Base-by-base conservation (phyloP, 1,284 basidiomycete species). In the Trichosporon sp. region DNA sequence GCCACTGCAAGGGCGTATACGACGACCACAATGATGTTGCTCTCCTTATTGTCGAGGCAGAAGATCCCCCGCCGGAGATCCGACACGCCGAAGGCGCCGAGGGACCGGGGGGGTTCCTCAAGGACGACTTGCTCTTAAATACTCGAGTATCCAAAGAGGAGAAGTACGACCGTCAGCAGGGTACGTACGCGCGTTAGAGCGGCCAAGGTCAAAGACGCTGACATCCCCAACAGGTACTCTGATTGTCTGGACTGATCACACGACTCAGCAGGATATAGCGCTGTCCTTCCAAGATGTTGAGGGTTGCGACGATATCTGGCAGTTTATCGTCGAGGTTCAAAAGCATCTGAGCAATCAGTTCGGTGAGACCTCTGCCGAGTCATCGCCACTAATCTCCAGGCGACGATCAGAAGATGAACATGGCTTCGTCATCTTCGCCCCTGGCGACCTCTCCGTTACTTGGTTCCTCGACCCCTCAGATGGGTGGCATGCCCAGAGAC, bases 181-280 rank as follows among this genome's bases (percentile, higher is more conserved):
- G 93, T 92, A 76, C 75, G 88, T 86, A 11, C 11, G n/a, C 26
- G 67, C 3, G n/a, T 11, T 6, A 16, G 43, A 46, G 43, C 16
- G n/a, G 8, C 1, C 11, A 2, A 31, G 3, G 26, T 8, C 12
- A 26, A 26, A 26, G 31, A 67, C 16, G 59, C 19, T 59, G 66
- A 59, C 66, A 14, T 43, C 8, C 14, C 35, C 38, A 19, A 26
- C 81, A 94, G 96, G 98, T 76, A 99, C 97, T 1, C 88, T 99
- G 63, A 98, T 99, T 74, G 96, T 99, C 12, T 99, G 96, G 96
- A 99, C 96, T 1, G 96, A 98, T 81, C 93, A 92, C 0, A 71
- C 71, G 12, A 91, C 94, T 75, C 93, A 94, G 31, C 90, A 91
- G 31, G 96, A 99, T 84, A 96, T 97, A 83, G 97, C 97, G 2